A percentile compares a stretch with the other conserved stretches of the same genome.
phyloP scores from a whole-genome alignment of 495 filamentous ascomycete genomes.

The Penicillium malachiteum region DNA sequence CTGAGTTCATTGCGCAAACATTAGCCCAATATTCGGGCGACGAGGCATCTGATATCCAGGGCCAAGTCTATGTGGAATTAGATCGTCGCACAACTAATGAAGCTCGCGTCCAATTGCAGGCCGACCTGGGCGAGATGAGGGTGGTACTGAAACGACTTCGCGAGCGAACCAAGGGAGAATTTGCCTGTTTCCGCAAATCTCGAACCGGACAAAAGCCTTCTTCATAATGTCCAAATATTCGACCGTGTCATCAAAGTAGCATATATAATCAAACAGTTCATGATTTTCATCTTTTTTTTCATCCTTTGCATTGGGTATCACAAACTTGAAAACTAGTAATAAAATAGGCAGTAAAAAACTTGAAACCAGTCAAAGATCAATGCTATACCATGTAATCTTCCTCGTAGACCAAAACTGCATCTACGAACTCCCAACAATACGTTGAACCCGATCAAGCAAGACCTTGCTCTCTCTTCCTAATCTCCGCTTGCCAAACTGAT shows the following conservation, averaged over 20 bases:
- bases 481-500: constrained; percentile 76
- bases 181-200: constrained; percentile 70
- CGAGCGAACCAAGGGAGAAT: constrained; percentile 81
- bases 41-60: constrained; percentile 73
- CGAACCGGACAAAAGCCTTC: constrained; percentile 25
- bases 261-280: neutral
- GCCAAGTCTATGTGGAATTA: constrained; percentile 83
- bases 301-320: constrained; percentile 25
- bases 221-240: constrained; percentile 5
- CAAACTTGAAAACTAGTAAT: neutral
- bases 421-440: constrained; percentile 54
- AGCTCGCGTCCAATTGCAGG: constrained; percentile 73
- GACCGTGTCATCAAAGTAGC: no score
- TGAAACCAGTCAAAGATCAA: neutral
- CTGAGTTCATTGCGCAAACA: constrained; percentile 95
- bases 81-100: constrained; percentile 84
- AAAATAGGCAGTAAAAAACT: no score
- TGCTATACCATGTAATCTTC: constrained; percentile 1
- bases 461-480: constrained; percentile 83
- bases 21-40: constrained; percentile 83
- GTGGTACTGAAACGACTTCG: constrained; percentile 76
- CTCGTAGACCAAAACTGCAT: neutral
- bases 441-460: constrained; percentile 77
- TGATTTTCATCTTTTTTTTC: constrained; percentile 11
- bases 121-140: constrained; percentile 85